Evolutionary conservation across 192 early-diverging fungal genomes (phyloP), one percentile per base, ranked within the genome.

Genomic region (Allomyces macrogynus): DNA sequence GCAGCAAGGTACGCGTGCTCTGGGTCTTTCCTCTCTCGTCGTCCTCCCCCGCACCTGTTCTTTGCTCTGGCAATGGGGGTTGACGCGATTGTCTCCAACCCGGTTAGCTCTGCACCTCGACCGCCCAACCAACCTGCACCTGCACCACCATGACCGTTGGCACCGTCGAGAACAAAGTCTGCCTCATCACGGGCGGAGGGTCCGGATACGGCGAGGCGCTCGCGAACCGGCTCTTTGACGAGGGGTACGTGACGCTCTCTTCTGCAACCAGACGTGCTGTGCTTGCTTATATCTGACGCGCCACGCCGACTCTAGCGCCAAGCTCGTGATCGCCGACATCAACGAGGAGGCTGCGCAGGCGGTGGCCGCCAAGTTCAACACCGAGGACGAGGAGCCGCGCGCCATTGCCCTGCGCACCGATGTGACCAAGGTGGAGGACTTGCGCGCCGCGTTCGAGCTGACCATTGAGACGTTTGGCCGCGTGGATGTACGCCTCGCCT

Each of bases 201-300:
- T 81, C 82, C 1, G 86, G 86, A 23, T 80, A 86, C 61, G 86
- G 86, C 44, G 80, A 77, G 65, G 80, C 79, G 1, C 75, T 86
- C 24, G 81, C 85, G 1, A 70, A 79, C 67, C 64, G 75, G 24
- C 68, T 88, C n/a, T 12, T 78, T 24, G 71, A 73, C 54, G 78
- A 79, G 68, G 80, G 77, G 73, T 79, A 40, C 32, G 32, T 8
- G 7, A 8, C 32, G 32, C 7, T 40, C 32, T 40, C 32, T 7
- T 3, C 32, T 7, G n/a, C n/a, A n/a, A 40, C 32, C 32, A 3
- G 32, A 40, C 32, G 32, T 7, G 32, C 63, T 62, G 65, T 43
- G 18, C 16, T 61, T 60, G 12, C 16, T 1, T 65, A 8, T 22
- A 22, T 22, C 2, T 24, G 10, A 43, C 5, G 23, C 16, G 16